Percentiles rank a stretch among this genome's conserved stretches.
phyloP scores from a whole-genome alignment of 2,329 filamentous ascomycete genomes.

The Paecilomyces dactylethromorphus region DNA sequence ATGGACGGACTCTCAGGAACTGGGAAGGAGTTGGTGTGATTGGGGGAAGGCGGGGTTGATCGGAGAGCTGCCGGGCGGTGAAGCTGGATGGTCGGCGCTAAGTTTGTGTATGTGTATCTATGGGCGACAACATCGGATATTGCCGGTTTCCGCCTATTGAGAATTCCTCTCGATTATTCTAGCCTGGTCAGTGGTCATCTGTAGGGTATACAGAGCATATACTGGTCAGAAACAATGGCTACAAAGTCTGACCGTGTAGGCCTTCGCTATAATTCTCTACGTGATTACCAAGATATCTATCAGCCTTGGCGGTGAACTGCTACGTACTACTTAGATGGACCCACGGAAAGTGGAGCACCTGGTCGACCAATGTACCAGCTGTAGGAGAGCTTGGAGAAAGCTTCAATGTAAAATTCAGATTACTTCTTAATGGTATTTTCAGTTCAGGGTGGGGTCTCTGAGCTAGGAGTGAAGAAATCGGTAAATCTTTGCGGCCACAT shows the following conservation, averaged over 20 bases:
- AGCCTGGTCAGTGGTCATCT: neutral
- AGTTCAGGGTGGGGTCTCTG: neutral
- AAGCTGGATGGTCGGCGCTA: neutral
- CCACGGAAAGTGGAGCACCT: neutral
- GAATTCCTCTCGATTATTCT: neutral
- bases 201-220: too few species aligned
- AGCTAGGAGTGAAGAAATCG: neutral
- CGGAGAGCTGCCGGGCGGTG: neutral
- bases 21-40: neutral
- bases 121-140: neutral
- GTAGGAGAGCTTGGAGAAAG: neutral
- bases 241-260: neutral
- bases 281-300: too few species aligned
- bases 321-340: too few species aligned
- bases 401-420: neutral
- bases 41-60: slow-evolving; percentile 1
- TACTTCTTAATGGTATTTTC: neutral
- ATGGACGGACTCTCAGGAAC: neutral
- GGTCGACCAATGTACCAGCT: neutral
- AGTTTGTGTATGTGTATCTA: neutral
- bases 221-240: neutral
- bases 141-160: neutral
- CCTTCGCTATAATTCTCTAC: neutral
- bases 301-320: too few species aligned
- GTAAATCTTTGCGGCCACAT: neutral